Conservation (phyloP, 2,329 filamentous ascomycete genomes). For the Colletotrichum abscissum region DNA sequence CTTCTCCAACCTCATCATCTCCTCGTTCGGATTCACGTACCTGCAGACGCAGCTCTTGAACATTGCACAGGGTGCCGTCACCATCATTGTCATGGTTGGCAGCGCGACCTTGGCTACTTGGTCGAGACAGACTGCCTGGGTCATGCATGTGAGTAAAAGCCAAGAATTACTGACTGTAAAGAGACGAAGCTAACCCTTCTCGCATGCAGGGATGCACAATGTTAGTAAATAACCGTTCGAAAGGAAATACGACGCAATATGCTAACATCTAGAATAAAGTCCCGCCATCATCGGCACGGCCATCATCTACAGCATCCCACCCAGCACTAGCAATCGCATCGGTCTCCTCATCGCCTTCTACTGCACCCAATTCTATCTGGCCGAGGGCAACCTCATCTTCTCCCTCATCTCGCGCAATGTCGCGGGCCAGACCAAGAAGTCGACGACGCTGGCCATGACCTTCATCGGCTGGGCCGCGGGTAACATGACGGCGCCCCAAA, state of each 20-base stretch:
- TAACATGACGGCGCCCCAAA: slow-evolving; percentile 74
- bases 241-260: too few species aligned
- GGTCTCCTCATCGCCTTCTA: slow-evolving; percentile 54
- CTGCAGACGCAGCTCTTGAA: slow-evolving; percentile 64
- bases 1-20: slow-evolving; percentile 73
- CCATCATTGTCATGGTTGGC: slow-evolving; percentile 22
- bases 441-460: slow-evolving; percentile 65
- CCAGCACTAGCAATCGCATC: slow-evolving; percentile 43
- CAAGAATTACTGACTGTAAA: slow-evolving; percentile 62
- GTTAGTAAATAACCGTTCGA: neutral
- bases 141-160: slow-evolving; percentile 16
- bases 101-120: slow-evolving; percentile 62
- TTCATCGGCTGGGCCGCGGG: slow-evolving; percentile 48
- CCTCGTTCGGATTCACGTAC: slow-evolving; percentile 70
- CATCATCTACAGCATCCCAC: slow-evolving; percentile 50
- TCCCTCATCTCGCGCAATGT: slow-evolving; percentile 78
- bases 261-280: neutral
- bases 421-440: slow-evolving; percentile 75
- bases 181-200: slow-evolving; percentile 71
- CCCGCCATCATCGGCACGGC: slow-evolving; percentile 47
- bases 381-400: slow-evolving; percentile 64
- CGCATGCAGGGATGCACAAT: slow-evolving; percentile 54
- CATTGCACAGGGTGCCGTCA: slow-evolving; percentile 61
- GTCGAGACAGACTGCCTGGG: slow-evolving; percentile 65
- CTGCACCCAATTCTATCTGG: slow-evolving; percentile 56